Percentiles rank a stretch among this genome's conserved stretches.
Evolutionary conservation across 345 rosid genomes (phyloP).

Genomic region (Zanthoxylum bungeanum): DNA sequence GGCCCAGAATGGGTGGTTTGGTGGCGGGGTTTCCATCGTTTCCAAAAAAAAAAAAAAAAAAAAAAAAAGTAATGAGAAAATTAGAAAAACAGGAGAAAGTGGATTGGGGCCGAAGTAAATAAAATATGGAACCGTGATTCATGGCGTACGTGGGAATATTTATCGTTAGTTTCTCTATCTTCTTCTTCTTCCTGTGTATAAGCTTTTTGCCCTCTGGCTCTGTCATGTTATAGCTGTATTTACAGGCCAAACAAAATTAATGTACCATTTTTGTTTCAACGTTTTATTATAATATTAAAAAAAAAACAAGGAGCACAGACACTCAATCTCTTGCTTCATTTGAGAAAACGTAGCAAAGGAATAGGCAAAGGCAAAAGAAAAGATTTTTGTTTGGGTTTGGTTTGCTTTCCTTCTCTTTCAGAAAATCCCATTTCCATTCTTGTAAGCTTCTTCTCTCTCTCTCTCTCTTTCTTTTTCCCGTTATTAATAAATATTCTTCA

Average conservation of each 20-base stretch:
- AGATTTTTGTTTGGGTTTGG: too few relatives aligned
- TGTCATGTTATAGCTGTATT: neutral
- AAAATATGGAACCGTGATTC: neutral
- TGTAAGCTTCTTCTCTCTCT: too few relatives aligned
- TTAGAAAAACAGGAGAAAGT: neutral
- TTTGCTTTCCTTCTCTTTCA: too few relatives aligned
- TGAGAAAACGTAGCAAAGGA: slow-evolving; percentile 11
- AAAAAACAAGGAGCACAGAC: too few relatives aligned
- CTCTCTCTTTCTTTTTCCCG: neutral
- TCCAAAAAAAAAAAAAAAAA: too few relatives aligned
- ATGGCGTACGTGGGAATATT: neutral
- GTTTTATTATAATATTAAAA: neutral
- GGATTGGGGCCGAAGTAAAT: neutral
- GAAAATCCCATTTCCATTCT: slow-evolving; percentile 38
- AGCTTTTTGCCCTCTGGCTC: too few relatives aligned
- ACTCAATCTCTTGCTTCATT: too few relatives aligned
- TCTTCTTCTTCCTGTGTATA: neutral
- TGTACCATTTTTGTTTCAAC: too few relatives aligned
- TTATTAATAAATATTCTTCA: slow-evolving; percentile 18
- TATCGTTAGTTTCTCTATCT: neutral
- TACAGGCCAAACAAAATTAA: neutral
- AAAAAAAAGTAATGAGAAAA: neutral
- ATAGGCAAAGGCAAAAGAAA: slow-evolving; percentile 1
- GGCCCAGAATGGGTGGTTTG: too few relatives aligned
- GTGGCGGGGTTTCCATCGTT: too few relatives aligned